Base-by-base conservation (phyloP, 2,329 filamentous ascomycete species). In the Pseudogymnoascus sp. region DNA sequence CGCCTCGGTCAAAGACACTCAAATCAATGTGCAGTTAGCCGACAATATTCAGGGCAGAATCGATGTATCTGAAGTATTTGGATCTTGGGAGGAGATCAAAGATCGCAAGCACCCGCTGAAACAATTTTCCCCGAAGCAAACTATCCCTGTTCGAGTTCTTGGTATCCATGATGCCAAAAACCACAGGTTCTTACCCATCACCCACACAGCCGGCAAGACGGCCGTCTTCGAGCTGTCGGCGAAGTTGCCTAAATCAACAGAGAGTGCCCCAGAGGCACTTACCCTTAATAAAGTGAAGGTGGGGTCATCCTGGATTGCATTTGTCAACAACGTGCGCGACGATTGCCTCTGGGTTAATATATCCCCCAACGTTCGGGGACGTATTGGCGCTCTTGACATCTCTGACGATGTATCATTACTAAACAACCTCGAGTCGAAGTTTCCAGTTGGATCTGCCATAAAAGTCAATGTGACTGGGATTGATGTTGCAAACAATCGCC, bases 21-120 rank as follows among this genome's bases (percentile, higher is more conserved):
- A 99, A 71, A 77, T 97, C 60, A 97, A 97, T 66, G 90, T 99
- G 5, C 83, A 89, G 65, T 79, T 97, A 57, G 87, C 90, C 41
- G 90, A 95, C 69, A 90, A 91, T 64, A 79, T 95, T 7, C 89
- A 95, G 70, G 94, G 92, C n/a, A 89, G 94, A 15, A 85, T 99
- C 62, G 92, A 96, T 69, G 83, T 94, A 5, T 95, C 94, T 1
- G 90, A 97, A 71, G 75, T 92, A 10, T 99, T 95, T 71, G 89
- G 96, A 71, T 79, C 79, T 9, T 96, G 88, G 86, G 88, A 95
- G 52, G 86, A 92, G 41, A 94, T 99, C 67, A 79, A 83, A 60
- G 84, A 96, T 69, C 82, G 85, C 61, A 96, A 92, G 73, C 79
- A 84, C 26, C 92, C 94, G 1, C 77, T 97, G n/a, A 77, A 79